phyloP scores from a whole-genome alignment of 225 moss, liverwort and hornwort species.

The Bryum argenteum region DNA sequence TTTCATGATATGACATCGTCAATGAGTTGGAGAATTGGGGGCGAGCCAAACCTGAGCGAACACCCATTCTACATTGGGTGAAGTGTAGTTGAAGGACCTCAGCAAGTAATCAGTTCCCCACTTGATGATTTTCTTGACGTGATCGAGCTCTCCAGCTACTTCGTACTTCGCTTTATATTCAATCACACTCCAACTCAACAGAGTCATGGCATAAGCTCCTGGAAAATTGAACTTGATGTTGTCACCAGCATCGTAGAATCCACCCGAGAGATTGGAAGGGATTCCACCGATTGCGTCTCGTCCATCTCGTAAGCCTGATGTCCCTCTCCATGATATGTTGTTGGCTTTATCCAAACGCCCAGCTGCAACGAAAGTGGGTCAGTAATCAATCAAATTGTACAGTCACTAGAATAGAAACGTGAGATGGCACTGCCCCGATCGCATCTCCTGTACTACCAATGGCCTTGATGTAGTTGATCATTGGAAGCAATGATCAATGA shows the following conservation, averaged over 20 bases:
- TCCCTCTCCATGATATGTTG: slow-evolving; percentile 72
- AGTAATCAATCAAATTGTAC: not conserved
- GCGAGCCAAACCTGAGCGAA: slow-evolving; percentile 67
- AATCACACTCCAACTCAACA: slow-evolving; percentile 84
- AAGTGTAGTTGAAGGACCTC: slow-evolving; percentile 70
- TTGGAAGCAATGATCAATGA: not conserved
- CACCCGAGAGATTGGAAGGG: slow-evolving; percentile 65
- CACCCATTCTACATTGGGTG: slow-evolving; percentile 55
- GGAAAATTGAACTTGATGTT: slow-evolving; percentile 90
- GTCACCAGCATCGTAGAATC: slow-evolving; percentile 89
- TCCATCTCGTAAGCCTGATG: slow-evolving; percentile 71
- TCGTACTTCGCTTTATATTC: slow-evolving; percentile 76
- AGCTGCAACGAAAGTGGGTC: slow-evolving; percentile 46
- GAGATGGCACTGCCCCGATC: not conserved
- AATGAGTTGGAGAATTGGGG: not conserved
- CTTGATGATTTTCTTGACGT: slow-evolving; percentile 77
- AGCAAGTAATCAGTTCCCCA: slow-evolving; percentile 91
- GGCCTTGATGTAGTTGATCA: not conserved
- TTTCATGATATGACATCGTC: too few species aligned
- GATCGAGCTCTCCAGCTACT: slow-evolving; percentile 61
- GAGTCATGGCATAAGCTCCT: slow-evolving; percentile 80
- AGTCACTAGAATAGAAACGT: not conserved
- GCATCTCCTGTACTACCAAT: not conserved
- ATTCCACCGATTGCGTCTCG: slow-evolving; percentile 36
- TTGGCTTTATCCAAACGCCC: slow-evolving; percentile 69